A percentile compares a stretch with the other conserved stretches of the same genome.
Conservation (phyloP, 73 alveolate genomes). For the Effrenium voratum region DNA sequence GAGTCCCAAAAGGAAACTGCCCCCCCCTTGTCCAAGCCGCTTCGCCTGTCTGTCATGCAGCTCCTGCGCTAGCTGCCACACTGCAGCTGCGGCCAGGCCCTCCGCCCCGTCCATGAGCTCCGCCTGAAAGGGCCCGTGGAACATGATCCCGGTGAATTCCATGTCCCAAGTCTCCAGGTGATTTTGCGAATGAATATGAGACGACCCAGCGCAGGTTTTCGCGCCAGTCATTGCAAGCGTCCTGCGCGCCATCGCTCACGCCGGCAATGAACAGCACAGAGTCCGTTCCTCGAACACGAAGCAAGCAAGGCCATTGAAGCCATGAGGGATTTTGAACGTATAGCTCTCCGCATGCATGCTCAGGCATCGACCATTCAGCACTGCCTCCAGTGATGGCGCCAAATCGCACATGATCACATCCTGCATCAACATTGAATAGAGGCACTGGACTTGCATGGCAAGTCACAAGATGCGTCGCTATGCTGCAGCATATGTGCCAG, state of each 20-base stretch:
- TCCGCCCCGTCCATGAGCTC: conserved; percentile 78
- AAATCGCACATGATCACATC: conserved; percentile 77
- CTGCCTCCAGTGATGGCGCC: conserved; percentile 72
- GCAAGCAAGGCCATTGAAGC: not conserved
- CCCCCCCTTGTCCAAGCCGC: not conserved
- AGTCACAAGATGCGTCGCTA: not conserved
- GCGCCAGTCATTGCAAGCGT: not conserved
- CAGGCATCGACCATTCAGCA: conserved; percentile 8
- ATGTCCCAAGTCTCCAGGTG: not conserved
- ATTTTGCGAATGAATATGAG: not conserved
- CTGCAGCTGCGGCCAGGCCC: conserved; percentile 72
- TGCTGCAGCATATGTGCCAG: not conserved
- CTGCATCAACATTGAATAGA: no score
- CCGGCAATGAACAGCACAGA: conserved; percentile 49
- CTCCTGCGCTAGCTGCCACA: conserved; percentile 74
- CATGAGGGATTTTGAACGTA: not conserved
- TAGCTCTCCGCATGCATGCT: no score
- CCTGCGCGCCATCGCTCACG: conserved; percentile 40
- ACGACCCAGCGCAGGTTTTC: no score
- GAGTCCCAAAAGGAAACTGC: no score
- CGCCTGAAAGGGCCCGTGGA: not conserved
- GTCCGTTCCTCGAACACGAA: conserved; percentile 30
- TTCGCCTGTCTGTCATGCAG: conserved; percentile 56
- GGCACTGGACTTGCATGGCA: no score
- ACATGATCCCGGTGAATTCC: no score